Evolutionary conservation across 495 filamentous ascomycete species (phyloP).

Genomic region (Talaromyces trachyspermus): DNA sequence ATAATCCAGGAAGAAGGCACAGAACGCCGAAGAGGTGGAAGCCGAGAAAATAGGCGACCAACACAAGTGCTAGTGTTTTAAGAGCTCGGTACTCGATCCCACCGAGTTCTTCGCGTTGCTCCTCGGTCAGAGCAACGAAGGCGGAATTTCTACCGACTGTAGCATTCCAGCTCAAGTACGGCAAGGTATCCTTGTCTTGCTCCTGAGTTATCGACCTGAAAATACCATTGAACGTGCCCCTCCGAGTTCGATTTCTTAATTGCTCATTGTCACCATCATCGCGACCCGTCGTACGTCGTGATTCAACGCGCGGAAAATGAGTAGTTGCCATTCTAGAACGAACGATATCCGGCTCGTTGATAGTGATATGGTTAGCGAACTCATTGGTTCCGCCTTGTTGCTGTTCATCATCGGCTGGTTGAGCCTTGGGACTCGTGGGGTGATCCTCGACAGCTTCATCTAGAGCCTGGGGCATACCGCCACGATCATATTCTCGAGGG

Average conservation of each 20-base stretch:
- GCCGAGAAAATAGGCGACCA: conserved; percentile 68
- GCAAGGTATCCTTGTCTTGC: conserved; percentile 47
- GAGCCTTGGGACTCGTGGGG: conserved; percentile 11
- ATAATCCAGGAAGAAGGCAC: conserved; percentile 76
- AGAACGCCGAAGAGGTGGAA: conserved; percentile 71
- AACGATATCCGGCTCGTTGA: conserved; percentile 50
- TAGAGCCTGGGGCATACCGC: conserved; percentile 59
- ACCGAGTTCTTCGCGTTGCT: conserved; percentile 85
- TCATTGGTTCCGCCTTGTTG: conserved; percentile 17
- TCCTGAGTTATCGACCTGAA: conserved; percentile 36
- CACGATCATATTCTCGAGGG: conserved; percentile 77
- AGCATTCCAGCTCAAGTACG: conserved; percentile 90
- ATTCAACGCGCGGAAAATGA: conserved; percentile 34
- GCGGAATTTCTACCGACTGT: conserved; percentile 87
- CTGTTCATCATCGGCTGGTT: conserved; percentile 9
- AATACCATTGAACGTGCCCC: conserved; percentile 28
- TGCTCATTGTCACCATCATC: conserved; percentile 24
- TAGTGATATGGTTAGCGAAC: conserved; percentile 50
- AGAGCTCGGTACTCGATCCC: conserved; percentile 91
- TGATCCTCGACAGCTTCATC: conserved; percentile 30
- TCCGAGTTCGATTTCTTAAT: conserved; percentile 17
- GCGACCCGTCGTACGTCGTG: conserved; percentile 30
- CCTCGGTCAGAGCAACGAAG: conserved; percentile 80
- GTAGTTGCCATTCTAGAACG: conserved; percentile 24
- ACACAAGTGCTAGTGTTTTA: conserved; percentile 72